Evolutionary conservation across 129 eudicot species (phyloP).

Genomic region (Scalesia atractyloides): DNA sequence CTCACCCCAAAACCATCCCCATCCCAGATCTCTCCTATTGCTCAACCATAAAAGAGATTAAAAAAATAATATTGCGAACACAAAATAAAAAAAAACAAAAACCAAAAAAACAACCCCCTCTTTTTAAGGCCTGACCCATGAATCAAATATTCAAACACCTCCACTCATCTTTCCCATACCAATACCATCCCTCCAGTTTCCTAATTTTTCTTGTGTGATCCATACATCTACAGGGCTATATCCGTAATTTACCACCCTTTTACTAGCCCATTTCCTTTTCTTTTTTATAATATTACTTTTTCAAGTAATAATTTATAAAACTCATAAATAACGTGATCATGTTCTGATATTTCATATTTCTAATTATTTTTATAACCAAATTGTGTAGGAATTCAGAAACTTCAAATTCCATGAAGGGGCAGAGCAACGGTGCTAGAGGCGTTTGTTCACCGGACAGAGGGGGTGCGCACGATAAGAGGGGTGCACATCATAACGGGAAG

Average conservation of each 20-base stretch:
- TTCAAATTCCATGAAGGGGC: slow-evolving; percentile 70
- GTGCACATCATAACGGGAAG: slow-evolving; percentile 20
- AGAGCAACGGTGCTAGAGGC: slow-evolving; percentile 63
- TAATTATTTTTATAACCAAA: background rate
- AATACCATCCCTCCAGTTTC: slow-evolving; percentile 34
- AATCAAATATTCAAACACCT: slow-evolving; percentile 28
- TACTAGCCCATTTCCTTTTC: background rate
- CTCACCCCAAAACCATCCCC: slow-evolving; percentile 28
- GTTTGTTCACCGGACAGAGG: slow-evolving; percentile 68
- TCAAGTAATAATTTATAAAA: background rate
- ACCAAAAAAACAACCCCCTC: slow-evolving; percentile 30
- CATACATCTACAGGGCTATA: slow-evolving; percentile 35
- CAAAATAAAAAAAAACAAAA: background rate
- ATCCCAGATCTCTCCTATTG: slow-evolving; percentile 21
- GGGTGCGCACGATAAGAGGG: slow-evolving; percentile 33
- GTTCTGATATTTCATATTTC: slow-evolving; percentile 5
- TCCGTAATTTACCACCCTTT: slow-evolving; percentile 33
- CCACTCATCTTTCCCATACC: slow-evolving; percentile 31
- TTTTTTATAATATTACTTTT: slow-evolving; percentile 18
- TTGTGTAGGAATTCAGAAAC: slow-evolving; percentile 59
- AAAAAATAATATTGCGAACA: background rate
- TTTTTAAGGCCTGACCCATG: slow-evolving; percentile 43
- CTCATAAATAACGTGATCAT: slow-evolving; percentile 6
- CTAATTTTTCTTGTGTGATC: slow-evolving; percentile 17
- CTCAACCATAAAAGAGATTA: slow-evolving; percentile 4